phyloP scores from a whole-genome alignment of 2,329 filamentous ascomycete genomes.

The Pestalotiopsis sp. region DNA sequence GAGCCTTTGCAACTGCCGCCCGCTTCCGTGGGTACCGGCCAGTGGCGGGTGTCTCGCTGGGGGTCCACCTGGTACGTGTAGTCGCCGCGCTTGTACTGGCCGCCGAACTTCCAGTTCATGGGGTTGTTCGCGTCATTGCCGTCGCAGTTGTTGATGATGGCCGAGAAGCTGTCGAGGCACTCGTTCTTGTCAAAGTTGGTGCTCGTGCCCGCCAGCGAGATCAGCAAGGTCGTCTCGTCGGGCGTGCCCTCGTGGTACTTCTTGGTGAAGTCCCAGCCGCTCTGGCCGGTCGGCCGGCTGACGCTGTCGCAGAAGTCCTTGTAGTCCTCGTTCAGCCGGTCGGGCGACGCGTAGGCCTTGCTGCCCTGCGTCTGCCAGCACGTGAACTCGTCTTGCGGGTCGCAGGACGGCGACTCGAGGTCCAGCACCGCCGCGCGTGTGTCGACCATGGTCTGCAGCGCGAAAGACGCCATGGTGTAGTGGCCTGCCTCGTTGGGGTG shows the following conservation, averaged over 20 bases:
- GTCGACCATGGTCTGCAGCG: constrained; percentile 21
- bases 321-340: constrained; percentile 25
- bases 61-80: not conserved
- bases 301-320: constrained; percentile 29
- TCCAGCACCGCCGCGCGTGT: constrained; percentile 22
- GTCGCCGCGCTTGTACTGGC: not conserved
- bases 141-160: not conserved
- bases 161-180: constrained; percentile 19
- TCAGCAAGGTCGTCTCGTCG: constrained; percentile 25
- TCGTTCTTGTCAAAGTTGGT: constrained; percentile 16
- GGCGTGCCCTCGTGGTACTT: constrained; percentile 28
- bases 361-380: constrained; percentile 27
- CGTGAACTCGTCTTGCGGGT: constrained; percentile 22
- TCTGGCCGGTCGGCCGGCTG: constrained; percentile 15
- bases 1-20: not conserved
- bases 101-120: not conserved
- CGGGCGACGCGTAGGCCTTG: constrained; percentile 22
- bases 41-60: not conserved
- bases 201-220: constrained; percentile 16
- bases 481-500: constrained; percentile 33
- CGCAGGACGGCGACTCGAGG: constrained; percentile 15
- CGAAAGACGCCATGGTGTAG: constrained; percentile 29
- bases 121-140: not conserved
- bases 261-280: constrained; percentile 21
- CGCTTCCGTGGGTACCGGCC: not conserved